Conservation (phyloP, 495 filamentous ascomycete species). For the Lepidopterella palustris region DNA sequence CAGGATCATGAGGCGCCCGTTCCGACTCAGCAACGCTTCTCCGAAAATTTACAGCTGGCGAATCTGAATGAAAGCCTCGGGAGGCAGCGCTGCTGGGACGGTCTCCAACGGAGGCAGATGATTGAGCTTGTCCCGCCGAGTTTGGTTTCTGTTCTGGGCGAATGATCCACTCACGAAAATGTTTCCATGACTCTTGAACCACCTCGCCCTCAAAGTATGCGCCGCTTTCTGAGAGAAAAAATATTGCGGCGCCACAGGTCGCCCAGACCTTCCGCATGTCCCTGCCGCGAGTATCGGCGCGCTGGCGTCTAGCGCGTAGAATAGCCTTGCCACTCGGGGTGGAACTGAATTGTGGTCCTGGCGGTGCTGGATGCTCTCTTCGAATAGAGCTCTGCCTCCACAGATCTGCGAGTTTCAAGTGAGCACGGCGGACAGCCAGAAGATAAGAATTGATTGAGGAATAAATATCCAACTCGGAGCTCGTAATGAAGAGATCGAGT, state of each 20-base stretch:
- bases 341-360: slow-evolving; percentile 56
- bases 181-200: slow-evolving; percentile 65
- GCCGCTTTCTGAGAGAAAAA: slow-evolving; percentile 79
- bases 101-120: neutral
- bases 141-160: neutral
- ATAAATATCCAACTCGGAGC: slow-evolving; percentile 68
- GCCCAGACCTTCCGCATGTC: slow-evolving; percentile 81
- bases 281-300: slow-evolving; percentile 51
- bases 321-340: slow-evolving; percentile 50
- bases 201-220: slow-evolving; percentile 88
- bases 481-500: slow-evolving; percentile 77
- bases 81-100: neutral
- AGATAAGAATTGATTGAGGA: slow-evolving; percentile 82
- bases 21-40: neutral
- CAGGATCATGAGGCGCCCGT: slow-evolving; percentile 60
- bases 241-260: slow-evolving; percentile 71
- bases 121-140: neutral
- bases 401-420: slow-evolving; percentile 70
- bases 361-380: slow-evolving; percentile 65
- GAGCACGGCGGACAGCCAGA: slow-evolving; percentile 70
- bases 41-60: neutral
- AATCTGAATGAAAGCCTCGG: neutral
- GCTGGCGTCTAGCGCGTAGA: slow-evolving; percentile 50
- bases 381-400: slow-evolving; percentile 78
- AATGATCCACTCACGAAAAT: slow-evolving; percentile 48